Evolutionary conservation across 208 protist genomes (phyloP).

Genomic region (Wallacemonas sp.): DNA sequence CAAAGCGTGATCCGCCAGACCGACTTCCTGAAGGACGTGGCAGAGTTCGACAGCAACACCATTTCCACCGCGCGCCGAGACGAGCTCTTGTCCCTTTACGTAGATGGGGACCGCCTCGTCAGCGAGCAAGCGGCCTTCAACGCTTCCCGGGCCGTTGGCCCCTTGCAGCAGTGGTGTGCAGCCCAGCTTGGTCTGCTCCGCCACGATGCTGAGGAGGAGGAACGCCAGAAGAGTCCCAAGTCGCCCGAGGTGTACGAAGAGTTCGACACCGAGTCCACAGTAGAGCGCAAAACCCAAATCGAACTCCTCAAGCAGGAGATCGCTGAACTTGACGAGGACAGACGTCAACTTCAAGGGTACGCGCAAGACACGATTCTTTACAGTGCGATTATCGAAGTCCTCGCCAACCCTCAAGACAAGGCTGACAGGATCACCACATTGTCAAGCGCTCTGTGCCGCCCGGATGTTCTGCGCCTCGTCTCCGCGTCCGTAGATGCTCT

Average conservation of each 20-base stretch:
- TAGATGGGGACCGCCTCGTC: conserved; percentile 22
- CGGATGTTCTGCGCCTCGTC: conserved; percentile 9
- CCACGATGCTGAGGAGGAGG: conserved; percentile 15
- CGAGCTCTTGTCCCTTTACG: conserved; percentile 36
- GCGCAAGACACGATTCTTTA: conserved; percentile 12
- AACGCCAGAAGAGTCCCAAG: background rate
- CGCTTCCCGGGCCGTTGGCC: conserved; percentile 29
- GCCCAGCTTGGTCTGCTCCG: conserved; percentile 36
- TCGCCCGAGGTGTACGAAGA: conserved; percentile 12
- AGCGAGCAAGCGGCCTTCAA: conserved; percentile 27
- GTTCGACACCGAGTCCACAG: conserved; percentile 11
- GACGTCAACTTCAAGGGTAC: conserved; percentile 9
- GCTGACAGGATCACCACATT: background rate
- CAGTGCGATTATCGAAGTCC: conserved; percentile 9
- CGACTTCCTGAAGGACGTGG: conserved; percentile 40
- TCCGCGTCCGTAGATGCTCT: conserved; percentile 6
- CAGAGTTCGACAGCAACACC: conserved; percentile 38
- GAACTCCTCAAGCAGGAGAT: conserved; percentile 14
- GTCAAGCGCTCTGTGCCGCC: conserved; percentile 4
- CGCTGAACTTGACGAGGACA: conserved; percentile 17
- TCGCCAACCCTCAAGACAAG: background rate
- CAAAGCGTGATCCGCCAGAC: conserved; percentile 26
- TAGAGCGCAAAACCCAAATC: conserved; percentile 15
- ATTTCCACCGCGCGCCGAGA: conserved; percentile 20
- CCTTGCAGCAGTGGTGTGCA: conserved; percentile 39